phyloP scores from a whole-genome alignment of 352 stramenopile genomes.

The Pythium chondricola region DNA sequence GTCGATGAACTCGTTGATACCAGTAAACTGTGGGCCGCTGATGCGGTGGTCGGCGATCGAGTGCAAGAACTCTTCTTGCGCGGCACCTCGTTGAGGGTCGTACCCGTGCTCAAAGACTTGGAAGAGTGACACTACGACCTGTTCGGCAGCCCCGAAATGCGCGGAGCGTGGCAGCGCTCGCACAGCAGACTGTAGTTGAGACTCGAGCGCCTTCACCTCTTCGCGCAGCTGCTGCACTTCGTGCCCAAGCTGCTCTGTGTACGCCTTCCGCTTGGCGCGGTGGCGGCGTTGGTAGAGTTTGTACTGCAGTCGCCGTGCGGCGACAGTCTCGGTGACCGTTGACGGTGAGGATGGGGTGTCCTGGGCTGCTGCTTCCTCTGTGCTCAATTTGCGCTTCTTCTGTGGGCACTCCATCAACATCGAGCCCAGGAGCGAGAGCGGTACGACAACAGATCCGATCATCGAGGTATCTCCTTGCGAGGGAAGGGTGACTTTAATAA shows the following conservation, averaged over 20 bases:
- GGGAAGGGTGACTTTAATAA: too few species aligned
- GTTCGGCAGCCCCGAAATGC: not conserved
- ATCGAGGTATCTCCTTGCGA: too few species aligned
- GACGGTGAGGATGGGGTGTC: too few species aligned
- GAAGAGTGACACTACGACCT: constrained; percentile 35
- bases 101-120: constrained; percentile 25
- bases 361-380: too few species aligned
- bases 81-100: constrained; percentile 5
- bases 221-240: not conserved
- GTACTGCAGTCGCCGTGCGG: constrained; percentile 40
- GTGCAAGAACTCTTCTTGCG: constrained; percentile 43
- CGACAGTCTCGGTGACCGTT: constrained; percentile 2
- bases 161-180: too few species aligned
- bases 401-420: too few species aligned
- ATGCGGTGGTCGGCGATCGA: constrained; percentile 42
- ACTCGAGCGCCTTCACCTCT: too few species aligned
- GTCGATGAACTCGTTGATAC: constrained; percentile 34
- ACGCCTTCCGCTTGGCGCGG: constrained; percentile 42
- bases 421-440: too few species aligned
- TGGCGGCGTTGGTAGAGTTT: constrained; percentile 50
- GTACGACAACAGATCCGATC: too few species aligned
- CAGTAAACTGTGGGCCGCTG: constrained; percentile 37
- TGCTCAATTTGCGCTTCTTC: too few species aligned
- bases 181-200: too few species aligned
- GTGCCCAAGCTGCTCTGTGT: not conserved